Conservation (phyloP, 2,329 filamentous ascomycete genomes). For the Hypoxylon sp. region DNA sequence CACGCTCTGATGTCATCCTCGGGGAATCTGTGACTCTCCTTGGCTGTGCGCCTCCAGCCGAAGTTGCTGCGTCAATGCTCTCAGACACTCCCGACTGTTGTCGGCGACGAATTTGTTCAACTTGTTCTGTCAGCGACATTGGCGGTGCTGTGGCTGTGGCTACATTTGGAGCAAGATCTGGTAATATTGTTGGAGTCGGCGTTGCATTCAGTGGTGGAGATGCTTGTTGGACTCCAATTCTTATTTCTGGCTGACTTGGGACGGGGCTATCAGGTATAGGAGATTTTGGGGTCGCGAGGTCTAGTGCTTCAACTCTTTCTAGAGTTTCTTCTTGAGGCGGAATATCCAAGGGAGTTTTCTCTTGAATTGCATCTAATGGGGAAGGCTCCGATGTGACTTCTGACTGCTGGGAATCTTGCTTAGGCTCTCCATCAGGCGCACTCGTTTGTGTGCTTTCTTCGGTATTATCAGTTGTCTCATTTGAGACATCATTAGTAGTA, state of each 20-base stretch:
- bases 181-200: conserved; percentile 42
- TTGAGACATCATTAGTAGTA: conserved; percentile 76
- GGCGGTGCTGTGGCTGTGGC: conserved; percentile 23
- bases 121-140: conserved; percentile 53
- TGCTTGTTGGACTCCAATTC: conserved; percentile 39
- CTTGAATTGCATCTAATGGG: conserved; percentile 38
- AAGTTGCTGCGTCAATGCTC: conserved; percentile 43
- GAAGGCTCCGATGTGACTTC: conserved; percentile 40
- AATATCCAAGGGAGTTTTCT: conserved; percentile 36
- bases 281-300: conserved; percentile 62
- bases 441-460: conserved; percentile 63
- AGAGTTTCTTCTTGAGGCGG: conserved; percentile 57
- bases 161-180: conserved; percentile 43
- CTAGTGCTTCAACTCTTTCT: conserved; percentile 65
- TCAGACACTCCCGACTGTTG: conserved; percentile 59
- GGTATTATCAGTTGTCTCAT: conserved; percentile 67
- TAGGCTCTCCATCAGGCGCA: conserved; percentile 43
- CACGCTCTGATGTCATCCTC: conserved; percentile 55
- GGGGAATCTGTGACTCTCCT: conserved; percentile 36
- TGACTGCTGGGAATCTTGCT: conserved; percentile 42
- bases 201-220: conserved; percentile 44
- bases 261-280: conserved; percentile 44
- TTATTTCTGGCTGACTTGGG: conserved; percentile 31
- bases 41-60: conserved; percentile 43
- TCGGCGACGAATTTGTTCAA: conserved; percentile 64